Percentiles rank a stretch among this genome's conserved stretches.
Evolutionary conservation across 176 grass and related monocot species (phyloP).

Genomic region (Cymbopogon citratus): DNA sequence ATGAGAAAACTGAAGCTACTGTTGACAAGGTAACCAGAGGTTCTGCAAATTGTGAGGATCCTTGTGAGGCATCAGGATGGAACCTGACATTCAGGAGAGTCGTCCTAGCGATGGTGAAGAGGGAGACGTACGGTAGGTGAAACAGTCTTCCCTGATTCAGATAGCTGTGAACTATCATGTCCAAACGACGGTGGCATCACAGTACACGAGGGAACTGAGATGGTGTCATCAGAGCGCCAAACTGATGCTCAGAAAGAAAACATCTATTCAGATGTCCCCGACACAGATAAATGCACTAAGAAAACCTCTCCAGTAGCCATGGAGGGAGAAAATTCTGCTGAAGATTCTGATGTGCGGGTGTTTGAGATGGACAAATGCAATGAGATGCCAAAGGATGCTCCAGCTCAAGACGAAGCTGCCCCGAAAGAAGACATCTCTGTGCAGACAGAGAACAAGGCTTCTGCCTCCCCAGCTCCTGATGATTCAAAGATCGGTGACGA

Average conservation of each 20-base stretch:
- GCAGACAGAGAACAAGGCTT: background rate
- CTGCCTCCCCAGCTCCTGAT: background rate
- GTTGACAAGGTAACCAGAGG: background rate
- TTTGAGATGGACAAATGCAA: background rate
- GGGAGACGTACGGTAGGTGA: background rate
- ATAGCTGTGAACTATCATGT: background rate
- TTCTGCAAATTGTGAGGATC: background rate
- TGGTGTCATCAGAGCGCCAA: background rate
- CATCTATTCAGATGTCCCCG: background rate
- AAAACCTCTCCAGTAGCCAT: background rate
- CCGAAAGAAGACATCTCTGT: background rate
- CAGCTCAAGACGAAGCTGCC: background rate
- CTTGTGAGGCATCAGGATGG: background rate
- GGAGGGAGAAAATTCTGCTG: background rate
- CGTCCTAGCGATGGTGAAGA: background rate
- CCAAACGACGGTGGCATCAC: background rate
- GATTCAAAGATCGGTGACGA: background rate
- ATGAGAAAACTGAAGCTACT: background rate
- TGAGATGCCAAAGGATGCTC: background rate
- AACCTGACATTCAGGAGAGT: background rate
- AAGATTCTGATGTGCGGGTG: background rate
- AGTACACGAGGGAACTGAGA: background rate
- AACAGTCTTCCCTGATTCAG: slow-evolving; percentile 4
- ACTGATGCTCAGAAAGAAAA: background rate
- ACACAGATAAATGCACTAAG: background rate